phyloP scores from a whole-genome alignment of 306 rosid species.

The Phaseolus lunatus region DNA sequence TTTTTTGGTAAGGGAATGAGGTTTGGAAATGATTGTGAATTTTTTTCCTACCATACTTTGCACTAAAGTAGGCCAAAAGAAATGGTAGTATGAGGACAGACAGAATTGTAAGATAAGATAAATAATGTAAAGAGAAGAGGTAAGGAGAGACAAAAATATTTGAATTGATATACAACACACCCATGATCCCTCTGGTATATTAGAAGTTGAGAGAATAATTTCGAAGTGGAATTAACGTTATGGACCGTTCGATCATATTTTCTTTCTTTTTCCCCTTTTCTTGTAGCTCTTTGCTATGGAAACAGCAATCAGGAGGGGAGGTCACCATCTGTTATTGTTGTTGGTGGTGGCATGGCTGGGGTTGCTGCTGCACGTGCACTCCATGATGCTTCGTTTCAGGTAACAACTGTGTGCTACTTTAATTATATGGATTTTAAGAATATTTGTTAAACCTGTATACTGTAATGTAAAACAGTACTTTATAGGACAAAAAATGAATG shows the following conservation, averaged over 20 bases:
- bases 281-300: conserved; percentile 68
- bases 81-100: neutral
- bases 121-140: too few species aligned
- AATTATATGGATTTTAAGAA: neutral
- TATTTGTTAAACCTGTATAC: neutral
- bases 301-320: conserved; percentile 58
- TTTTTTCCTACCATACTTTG: neutral
- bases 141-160: neutral
- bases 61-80: neutral
- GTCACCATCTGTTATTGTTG: conserved; percentile 91
- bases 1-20: neutral
- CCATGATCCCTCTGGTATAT: neutral
- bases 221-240: neutral
- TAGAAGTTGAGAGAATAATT: neutral
- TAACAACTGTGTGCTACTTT: conserved; percentile 26
- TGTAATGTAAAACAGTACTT: neutral
- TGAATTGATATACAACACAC: neutral
- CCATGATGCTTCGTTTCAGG: conserved; percentile 92
- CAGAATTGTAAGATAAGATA: neutral
- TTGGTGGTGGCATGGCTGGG: conserved; percentile 97
- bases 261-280: neutral
- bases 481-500: neutral
- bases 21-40: neutral
- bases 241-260: neutral
- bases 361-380: conserved; percentile 96